Percentiles rank a stretch among this genome's conserved stretches.
phyloP scores from a whole-genome alignment of 192 early-diverging fungal species.

The Backusella morwellensis region DNA sequence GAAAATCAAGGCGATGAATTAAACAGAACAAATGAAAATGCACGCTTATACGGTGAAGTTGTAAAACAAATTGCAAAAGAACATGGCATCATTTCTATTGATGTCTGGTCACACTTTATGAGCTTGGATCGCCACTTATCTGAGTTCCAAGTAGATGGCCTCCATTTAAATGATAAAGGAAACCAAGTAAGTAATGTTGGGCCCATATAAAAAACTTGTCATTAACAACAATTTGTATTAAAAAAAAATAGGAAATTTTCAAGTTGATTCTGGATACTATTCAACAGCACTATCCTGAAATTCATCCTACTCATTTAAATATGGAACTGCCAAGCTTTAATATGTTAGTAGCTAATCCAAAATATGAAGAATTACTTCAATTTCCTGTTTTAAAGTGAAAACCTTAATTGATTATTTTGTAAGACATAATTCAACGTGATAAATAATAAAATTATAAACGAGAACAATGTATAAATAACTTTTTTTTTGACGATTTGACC shows the following conservation, averaged over 20 bases:
- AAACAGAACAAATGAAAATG: constrained; percentile 39
- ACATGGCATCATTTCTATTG: constrained; percentile 15
- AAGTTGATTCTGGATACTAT: constrained; percentile 42
- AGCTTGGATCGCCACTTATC: constrained; percentile 20
- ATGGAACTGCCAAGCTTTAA: not conserved
- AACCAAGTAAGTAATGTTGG: constrained; percentile 37
- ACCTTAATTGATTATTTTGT: not conserved
- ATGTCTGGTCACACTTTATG: constrained; percentile 43
- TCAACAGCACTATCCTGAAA: constrained; percentile 40
- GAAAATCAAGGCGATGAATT: constrained; percentile 23
- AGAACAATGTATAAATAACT: not conserved
- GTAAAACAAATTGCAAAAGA: constrained; percentile 44
- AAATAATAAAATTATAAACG: not conserved
- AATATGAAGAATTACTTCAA: not conserved
- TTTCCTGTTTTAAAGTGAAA: not conserved
- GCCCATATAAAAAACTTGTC: not conserved
- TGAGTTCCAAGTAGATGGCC: constrained; percentile 51
- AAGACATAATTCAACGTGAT: not conserved
- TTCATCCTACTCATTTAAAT: constrained; percentile 43
- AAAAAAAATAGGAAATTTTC: constrained; percentile 34
- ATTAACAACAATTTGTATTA: not conserved
- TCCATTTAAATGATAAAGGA: constrained; percentile 56
- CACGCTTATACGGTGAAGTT: constrained; percentile 49
- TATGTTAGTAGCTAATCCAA: not conserved
- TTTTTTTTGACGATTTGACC: not conserved